Evolutionary conservation across 805 yeast species (phyloP).

Genomic region (Wilhelminamyces savonicus): DNA sequence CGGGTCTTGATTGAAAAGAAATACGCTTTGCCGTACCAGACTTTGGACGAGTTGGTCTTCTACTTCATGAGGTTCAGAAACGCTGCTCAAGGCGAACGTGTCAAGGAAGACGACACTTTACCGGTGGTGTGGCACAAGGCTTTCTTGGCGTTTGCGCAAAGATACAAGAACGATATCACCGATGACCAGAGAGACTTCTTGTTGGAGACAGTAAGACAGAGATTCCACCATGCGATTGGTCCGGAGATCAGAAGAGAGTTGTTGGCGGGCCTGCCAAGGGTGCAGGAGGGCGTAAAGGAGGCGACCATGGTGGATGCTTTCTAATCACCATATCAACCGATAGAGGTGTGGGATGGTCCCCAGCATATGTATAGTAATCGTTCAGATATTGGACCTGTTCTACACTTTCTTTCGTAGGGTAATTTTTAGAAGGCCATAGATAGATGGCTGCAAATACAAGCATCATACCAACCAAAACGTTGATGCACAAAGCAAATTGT

Average conservation of each 20-base stretch:
- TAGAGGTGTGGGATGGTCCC: background rate
- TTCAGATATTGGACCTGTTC: background rate
- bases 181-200: constrained; percentile 96
- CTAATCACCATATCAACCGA: constrained; percentile 3
- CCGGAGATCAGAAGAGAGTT: constrained; percentile 94
- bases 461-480: no score
- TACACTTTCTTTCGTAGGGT: no score
- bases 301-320: constrained; percentile 36
- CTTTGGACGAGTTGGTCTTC: constrained; percentile 88
- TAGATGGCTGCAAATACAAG: no score
- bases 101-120: constrained; percentile 47
- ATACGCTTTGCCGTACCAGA: constrained; percentile 95
- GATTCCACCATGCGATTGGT: constrained; percentile 83
- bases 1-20: constrained; percentile 87
- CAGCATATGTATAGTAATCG: background rate
- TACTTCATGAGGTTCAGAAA: constrained; percentile 88
- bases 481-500: no score
- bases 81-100: constrained; percentile 36
- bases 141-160: constrained; percentile 86
- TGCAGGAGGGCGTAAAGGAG: constrained; percentile 20
- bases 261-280: constrained; percentile 75
- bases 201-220: constrained; percentile 82
- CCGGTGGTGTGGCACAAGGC: constrained; percentile 99
- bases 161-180: constrained; percentile 96
- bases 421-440: no score